These are phyloP conservation scores for Lactarius hatsudake DNA, from an alignment of 768 basidiomycete genomes.

Conservation along the genomic window DNA sequence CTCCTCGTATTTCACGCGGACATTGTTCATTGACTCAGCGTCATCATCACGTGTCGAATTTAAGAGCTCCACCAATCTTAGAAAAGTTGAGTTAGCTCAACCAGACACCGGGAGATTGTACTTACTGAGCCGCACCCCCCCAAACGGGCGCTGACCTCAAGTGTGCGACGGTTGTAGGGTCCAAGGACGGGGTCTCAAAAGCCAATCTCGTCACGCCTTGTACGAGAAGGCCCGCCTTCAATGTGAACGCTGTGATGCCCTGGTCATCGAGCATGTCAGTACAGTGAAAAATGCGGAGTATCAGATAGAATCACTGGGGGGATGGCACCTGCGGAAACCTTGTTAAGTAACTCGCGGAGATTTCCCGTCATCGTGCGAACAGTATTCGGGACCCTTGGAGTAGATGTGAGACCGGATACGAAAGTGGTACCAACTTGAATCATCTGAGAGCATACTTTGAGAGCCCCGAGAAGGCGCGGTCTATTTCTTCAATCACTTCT, in stretches of 20 bases:
- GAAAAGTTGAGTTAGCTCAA: not conserved
- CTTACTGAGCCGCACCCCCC: constrained; percentile 20
- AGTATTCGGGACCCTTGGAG: constrained; percentile 5
- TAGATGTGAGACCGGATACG: not conserved
- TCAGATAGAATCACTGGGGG: not conserved
- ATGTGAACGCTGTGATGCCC: not conserved
- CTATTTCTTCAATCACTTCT: constrained; percentile 15
- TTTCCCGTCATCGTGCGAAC: constrained; percentile 5
- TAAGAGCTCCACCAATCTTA: constrained; percentile 15
- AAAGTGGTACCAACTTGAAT: not conserved
- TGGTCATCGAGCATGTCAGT: constrained; percentile 8
- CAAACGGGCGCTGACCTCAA: constrained; percentile 20
- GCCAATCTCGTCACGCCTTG: constrained; percentile 16
- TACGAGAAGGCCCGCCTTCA: constrained; percentile 19
- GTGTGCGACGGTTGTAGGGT: constrained; percentile 9
- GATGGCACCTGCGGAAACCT: constrained; percentile 4
- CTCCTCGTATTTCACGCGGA: constrained; percentile 15
- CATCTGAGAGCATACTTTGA: constrained; percentile 4
- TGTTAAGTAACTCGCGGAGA: constrained; percentile 9
- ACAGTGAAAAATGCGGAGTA: not conserved
- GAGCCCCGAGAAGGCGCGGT: not conserved
- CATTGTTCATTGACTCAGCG: not conserved
- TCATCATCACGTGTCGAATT: constrained; percentile 6
- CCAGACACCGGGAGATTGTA: not conserved
- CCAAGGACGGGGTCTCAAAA: not conserved